Percentiles rank a stretch among this genome's conserved stretches.
Conservation (phyloP, 805 yeast species). For the Yarrowia alimentaria region DNA sequence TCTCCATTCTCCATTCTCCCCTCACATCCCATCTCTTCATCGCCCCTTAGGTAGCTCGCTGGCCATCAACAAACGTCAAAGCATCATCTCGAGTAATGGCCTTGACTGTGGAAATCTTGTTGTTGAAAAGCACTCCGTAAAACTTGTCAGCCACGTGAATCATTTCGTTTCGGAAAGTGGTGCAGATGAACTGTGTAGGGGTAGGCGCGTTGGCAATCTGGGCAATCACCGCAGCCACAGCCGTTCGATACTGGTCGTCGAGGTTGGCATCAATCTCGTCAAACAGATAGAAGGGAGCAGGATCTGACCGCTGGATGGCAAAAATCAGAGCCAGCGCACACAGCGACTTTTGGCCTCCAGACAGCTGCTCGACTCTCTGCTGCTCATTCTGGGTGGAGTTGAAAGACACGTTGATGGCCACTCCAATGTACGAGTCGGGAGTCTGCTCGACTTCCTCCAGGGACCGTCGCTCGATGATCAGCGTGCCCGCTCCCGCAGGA, state of each 20-base stretch:
- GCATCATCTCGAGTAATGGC: slow-evolving; percentile 75
- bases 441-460: slow-evolving; percentile 26
- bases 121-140: slow-evolving; percentile 81
- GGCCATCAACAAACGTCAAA: slow-evolving; percentile 74
- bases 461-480: slow-evolving; percentile 57
- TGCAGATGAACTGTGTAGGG: slow-evolving; percentile 87
- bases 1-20: too few relatives aligned
- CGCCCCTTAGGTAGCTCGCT: too few relatives aligned
- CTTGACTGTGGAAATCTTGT: slow-evolving; percentile 74
- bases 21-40: too few relatives aligned
- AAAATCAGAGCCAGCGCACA: slow-evolving; percentile 92
- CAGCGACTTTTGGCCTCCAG: slow-evolving; percentile 96
- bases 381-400: slow-evolving; percentile 84
- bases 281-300: slow-evolving; percentile 93
- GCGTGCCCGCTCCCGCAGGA: slow-evolving; percentile 74
- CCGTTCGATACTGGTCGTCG: slow-evolving; percentile 84
- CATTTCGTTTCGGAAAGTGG: slow-evolving; percentile 94
- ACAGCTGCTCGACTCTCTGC: slow-evolving; percentile 80
- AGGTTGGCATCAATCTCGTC: slow-evolving; percentile 97
- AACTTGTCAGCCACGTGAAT: slow-evolving; percentile 80
- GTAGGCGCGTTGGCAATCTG: slow-evolving; percentile 49
- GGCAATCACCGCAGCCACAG: slow-evolving; percentile 76
- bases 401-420: slow-evolving; percentile 83
- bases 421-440: slow-evolving; percentile 58
- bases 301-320: slow-evolving; percentile 93